Evolutionary conservation across 1,284 basidiomycete genomes (phyloP), one percentile per base, ranked within the genome.

Genomic region (Sporisorium sorghi): DNA sequence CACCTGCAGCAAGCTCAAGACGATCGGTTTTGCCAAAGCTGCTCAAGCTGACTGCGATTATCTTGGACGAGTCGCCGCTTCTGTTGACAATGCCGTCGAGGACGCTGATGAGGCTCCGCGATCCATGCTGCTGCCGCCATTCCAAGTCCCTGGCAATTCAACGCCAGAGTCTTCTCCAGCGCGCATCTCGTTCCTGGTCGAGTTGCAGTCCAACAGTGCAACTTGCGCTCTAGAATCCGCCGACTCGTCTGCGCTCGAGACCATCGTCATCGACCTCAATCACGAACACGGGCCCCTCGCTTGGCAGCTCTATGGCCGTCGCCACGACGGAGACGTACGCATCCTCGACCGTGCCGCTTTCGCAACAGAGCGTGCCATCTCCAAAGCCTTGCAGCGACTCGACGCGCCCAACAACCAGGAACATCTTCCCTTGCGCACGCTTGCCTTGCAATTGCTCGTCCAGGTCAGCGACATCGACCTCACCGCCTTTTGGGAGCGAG

Each of bases 401-500:
- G 58, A 66, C 14, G 39, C 57, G n/a, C 61, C 63, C 21, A 58
- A 63, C 53, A 57, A 37, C 32, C 60, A 58, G 26, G 61, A 68
- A 7, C 14, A 60, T 21, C 52, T 69, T 17, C 39, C 57, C 0
- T 15, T 77, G 10, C 61, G 75, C 9, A 57, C 71, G 11, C 37
- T 68, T 1, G 68, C 76, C 39, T 46, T 80, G 30, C 48, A 65
- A 9, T 21, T 75, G 48, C 73, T 82, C 12, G 54, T 70, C 3
- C 60, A 50, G 40, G 75, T 71, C 2, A 61, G 72, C 19, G 67
- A 69, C 21, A 51, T 82, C 28, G 77, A 82, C 21, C 48, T 66
- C 2, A 52, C 52, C 14, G 78, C 78, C 19, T 74, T 78, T 46
- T 80, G 78, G 78, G 75, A 80, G 42, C 67, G 77, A 5, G 69